A percentile compares a stretch with the other conserved stretches of the same genome.
Evolutionary conservation across 139 green algal species (phyloP).

Genomic region (Ettlia oleoabundans): DNA sequence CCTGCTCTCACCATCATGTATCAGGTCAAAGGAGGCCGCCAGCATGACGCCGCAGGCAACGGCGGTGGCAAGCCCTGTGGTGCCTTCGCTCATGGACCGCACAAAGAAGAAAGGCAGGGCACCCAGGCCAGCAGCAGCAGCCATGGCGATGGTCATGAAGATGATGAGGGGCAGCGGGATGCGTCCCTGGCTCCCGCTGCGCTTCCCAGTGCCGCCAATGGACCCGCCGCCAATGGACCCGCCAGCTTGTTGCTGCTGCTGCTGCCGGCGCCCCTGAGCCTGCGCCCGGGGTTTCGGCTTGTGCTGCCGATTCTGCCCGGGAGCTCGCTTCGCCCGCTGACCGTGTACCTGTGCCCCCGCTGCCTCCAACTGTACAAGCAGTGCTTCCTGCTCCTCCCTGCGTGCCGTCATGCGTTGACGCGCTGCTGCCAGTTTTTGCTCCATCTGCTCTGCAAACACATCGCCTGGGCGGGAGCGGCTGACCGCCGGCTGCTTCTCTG

Average conservation of each 20-base stretch:
- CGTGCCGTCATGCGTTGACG: neutral
- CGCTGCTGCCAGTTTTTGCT: neutral
- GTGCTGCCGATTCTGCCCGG: neutral
- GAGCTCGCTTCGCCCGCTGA: neutral
- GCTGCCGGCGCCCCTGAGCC: neutral
- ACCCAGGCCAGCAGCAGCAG: constrained; percentile 66
- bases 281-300: neutral
- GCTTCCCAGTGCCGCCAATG: neutral
- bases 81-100: constrained; percentile 47
- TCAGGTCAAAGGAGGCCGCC: constrained; percentile 92
- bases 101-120: constrained; percentile 84
- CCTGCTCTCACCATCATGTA: constrained; percentile 80
- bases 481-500: neutral
- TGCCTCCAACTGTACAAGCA: neutral
- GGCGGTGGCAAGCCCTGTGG: constrained; percentile 85
- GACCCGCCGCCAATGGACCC: neutral
- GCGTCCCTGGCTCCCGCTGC: neutral
- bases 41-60: constrained; percentile 98
- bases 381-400: neutral
- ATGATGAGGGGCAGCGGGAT: constrained; percentile 46
- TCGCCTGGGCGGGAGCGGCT: neutral
- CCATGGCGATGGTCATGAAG: constrained; percentile 70
- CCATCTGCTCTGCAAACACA: constrained; percentile 15
- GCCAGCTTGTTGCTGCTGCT: neutral
- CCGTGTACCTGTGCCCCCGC: neutral